Evolutionary conservation across 495 filamentous ascomycete genomes (phyloP), one percentile per base, ranked within the genome.

Genomic region (Aspergillus panamensis): DNA sequence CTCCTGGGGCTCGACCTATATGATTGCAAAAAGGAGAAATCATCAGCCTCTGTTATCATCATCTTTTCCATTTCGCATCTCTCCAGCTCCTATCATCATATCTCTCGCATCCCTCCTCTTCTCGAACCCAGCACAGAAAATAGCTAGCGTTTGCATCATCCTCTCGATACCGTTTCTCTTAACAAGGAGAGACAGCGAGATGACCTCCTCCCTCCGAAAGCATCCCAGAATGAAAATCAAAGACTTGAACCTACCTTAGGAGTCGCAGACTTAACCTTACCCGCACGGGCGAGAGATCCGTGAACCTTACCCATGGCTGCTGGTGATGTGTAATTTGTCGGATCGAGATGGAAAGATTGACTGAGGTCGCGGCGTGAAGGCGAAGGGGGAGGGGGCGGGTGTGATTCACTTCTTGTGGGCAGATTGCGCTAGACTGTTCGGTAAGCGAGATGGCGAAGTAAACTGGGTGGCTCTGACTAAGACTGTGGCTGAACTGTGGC

Each of bases 211-310:
- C 35, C 8, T 35, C 32, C 32, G 8, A 8, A 37, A 37, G 14
- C 35, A 10, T n/a, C 35, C 35, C 35, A 51, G 25, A 51, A 19
- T 33, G 19, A 32, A 32, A 12, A 35, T 45, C 42, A 19, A 6
- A 10, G 16, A 10, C 19, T 45, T 45, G 9, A 29, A 65, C 79
- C 73, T 82, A 90, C 88, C 87, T 94, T 93, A 69, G 90, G 90
- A 69, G 90, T 93, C 72, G 91, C 89, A 73, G 88, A 87, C 85
- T 91, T 91, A 80, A 94, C 90, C 82, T 94, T 94, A 83, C 93
- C 94, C 71, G 93, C 92, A 88, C 92, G 92, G 74, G 92, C 92
- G 78, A 97, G 89, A 67, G 62, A 67, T 64, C 62, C 65, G 65
- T 69, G 66, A 69, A 69, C 66, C 65, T 69, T 68, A 68, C 65